Evolutionary conservation across 2,329 filamentous ascomycete species (phyloP).

Genomic region (Aureobasidium subglaciale): DNA sequence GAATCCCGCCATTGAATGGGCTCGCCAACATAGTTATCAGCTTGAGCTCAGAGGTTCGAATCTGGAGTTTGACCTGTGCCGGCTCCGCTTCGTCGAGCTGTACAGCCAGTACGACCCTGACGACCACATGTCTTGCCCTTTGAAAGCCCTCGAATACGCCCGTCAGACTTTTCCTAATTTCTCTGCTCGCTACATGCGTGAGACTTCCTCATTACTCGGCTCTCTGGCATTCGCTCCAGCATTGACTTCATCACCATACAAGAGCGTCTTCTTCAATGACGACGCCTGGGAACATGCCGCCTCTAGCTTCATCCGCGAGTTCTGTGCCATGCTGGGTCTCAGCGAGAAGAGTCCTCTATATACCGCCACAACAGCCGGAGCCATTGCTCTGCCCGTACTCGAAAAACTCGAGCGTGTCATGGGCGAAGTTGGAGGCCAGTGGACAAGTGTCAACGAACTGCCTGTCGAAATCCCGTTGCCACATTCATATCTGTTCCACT

Average conservation of each 20-base stretch:
- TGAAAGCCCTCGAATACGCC: slow-evolving; percentile 69
- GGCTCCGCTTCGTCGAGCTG: slow-evolving; percentile 82
- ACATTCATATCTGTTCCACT: slow-evolving; percentile 68
- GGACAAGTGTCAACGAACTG: slow-evolving; percentile 86
- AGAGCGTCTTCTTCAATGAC: slow-evolving; percentile 65
- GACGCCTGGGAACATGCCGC: slow-evolving; percentile 77
- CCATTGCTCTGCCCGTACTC: slow-evolving; percentile 81
- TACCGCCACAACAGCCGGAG: slow-evolving; percentile 83
- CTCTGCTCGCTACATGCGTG: slow-evolving; percentile 63
- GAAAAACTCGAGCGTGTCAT: slow-evolving; percentile 85
- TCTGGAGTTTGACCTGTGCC: slow-evolving; percentile 88
- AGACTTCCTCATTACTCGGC: slow-evolving; percentile 74
- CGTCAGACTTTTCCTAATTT: slow-evolving; percentile 67
- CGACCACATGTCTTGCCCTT: slow-evolving; percentile 45
- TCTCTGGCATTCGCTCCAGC: slow-evolving; percentile 76
- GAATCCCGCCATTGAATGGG: slow-evolving; percentile 80
- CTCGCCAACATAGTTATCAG: slow-evolving; percentile 58
- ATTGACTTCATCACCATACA: slow-evolving; percentile 69
- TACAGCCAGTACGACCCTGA: slow-evolving; percentile 51
- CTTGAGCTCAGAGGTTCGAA: slow-evolving; percentile 82
- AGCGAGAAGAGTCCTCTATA: slow-evolving; percentile 90
- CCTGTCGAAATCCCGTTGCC: slow-evolving; percentile 64
- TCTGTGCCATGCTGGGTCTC: slow-evolving; percentile 83
- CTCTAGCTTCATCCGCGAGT: slow-evolving; percentile 70
- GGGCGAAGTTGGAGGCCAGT: slow-evolving; percentile 83